phyloP scores from a whole-genome alignment of 2,329 filamentous ascomycete genomes.

The Pseudocercospora vitis region DNA sequence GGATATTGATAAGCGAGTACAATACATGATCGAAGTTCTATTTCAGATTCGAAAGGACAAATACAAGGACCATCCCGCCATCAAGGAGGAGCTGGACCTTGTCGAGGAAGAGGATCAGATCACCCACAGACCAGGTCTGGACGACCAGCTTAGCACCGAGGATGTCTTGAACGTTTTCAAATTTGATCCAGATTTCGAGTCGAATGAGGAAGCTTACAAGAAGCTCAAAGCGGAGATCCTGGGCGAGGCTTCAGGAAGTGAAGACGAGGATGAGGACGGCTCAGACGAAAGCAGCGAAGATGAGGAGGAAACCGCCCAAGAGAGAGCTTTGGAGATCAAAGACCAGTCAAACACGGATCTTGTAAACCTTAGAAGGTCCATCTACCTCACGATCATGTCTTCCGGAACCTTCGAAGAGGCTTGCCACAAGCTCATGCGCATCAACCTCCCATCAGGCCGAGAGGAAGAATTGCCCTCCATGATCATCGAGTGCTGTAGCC shows the following conservation, averaged over 20 bases:
- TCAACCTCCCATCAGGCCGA: constrained; percentile 81
- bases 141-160: constrained; percentile 80
- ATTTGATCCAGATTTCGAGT: constrained; percentile 83
- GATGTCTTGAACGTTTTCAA: constrained; percentile 95
- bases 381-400: constrained; percentile 97
- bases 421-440: constrained; percentile 88
- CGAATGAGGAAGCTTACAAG: constrained; percentile 86
- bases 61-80: constrained; percentile 89
- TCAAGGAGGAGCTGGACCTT: constrained; percentile 90
- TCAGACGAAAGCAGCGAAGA: constrained; percentile 49
- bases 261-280: constrained; percentile 69
- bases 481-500: constrained; percentile 94
- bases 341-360: constrained; percentile 96
- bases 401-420: constrained; percentile 95
- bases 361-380: constrained; percentile 87
- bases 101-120: constrained; percentile 99
- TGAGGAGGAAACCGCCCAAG: constrained; percentile 68
- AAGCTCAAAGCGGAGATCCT: constrained; percentile 90
- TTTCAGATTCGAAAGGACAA: constrained; percentile 96
- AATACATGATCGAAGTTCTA: constrained; percentile 98
- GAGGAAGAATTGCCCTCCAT: constrained; percentile 92
- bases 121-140: constrained; percentile 79
- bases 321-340: constrained; percentile 87
- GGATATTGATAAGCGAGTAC: constrained; percentile 95
- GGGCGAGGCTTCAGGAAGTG: constrained; percentile 76